phyloP scores from a whole-genome alignment of 1,284 basidiomycete genomes.

The Ganoderma sinense region DNA sequence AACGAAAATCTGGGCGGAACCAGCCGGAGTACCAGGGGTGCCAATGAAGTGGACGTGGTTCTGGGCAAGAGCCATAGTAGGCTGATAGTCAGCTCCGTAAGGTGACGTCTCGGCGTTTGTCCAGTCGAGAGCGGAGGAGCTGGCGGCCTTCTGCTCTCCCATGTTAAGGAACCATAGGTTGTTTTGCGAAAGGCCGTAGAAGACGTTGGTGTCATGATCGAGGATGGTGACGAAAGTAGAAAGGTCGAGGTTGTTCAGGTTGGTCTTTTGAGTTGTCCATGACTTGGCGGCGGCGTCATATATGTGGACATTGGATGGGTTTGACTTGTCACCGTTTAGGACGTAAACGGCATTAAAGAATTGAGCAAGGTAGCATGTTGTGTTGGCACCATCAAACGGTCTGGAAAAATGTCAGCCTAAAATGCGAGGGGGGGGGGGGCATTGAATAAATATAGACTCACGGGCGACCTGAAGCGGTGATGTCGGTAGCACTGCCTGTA shows the following conservation, averaged over 20 bases:
- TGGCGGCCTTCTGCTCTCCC: constrained; percentile 65
- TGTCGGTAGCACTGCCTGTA: constrained; percentile 63
- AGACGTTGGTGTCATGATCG: constrained; percentile 90
- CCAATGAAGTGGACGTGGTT: constrained; percentile 85
- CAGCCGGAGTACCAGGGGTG: constrained; percentile 69
- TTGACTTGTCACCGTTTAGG: constrained; percentile 74
- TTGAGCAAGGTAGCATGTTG: constrained; percentile 80
- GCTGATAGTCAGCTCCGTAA: constrained; percentile 65
- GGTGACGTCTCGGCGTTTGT: constrained; percentile 58
- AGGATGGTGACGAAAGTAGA: constrained; percentile 69
- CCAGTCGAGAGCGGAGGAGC: constrained; percentile 67
- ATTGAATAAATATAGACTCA: constrained; percentile 47
- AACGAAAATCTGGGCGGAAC: constrained; percentile 82
- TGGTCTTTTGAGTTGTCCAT: constrained; percentile 70
- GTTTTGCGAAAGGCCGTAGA: constrained; percentile 72
- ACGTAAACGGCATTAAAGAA: constrained; percentile 84
- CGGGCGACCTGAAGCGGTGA: constrained; percentile 74
- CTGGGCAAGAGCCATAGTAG: constrained; percentile 81
- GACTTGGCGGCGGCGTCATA: constrained; percentile 69
- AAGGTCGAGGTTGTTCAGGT: constrained; percentile 60
- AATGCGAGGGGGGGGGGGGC: neutral
- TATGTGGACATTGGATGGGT: constrained; percentile 71
- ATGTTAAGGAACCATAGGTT: constrained; percentile 76
- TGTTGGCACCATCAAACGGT: constrained; percentile 70
- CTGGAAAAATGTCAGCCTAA: constrained; percentile 43